These are phyloP conservation scores for Colletotrichum higginsianum DNA, from an alignment of 2,329 filamentous ascomycete genomes.

Conservation along the genomic window DNA sequence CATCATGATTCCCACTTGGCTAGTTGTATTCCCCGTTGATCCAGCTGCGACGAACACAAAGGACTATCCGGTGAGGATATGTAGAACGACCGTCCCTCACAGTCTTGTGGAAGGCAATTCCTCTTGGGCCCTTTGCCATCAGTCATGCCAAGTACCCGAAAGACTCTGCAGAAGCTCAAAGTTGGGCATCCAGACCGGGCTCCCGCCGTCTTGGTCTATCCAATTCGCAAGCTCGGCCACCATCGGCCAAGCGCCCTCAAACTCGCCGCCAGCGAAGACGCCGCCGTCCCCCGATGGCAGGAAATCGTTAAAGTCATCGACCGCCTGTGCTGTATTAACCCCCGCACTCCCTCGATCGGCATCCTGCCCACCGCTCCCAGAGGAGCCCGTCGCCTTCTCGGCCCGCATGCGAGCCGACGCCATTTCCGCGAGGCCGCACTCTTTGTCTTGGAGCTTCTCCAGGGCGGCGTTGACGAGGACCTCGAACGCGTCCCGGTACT, in stretches of 20 bases:
- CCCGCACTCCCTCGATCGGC: background rate
- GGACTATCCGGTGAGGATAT: too few relatives aligned
- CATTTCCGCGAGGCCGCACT: slow-evolving; percentile 30
- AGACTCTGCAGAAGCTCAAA: slow-evolving; percentile 50
- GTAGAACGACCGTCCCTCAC: too few relatives aligned
- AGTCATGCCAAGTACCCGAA: slow-evolving; percentile 18
- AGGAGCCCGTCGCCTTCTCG: background rate
- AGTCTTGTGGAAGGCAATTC: too few relatives aligned
- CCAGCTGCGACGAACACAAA: too few relatives aligned
- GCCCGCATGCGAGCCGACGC: slow-evolving; percentile 32
- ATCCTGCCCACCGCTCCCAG: background rate
- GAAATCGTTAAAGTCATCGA: slow-evolving; percentile 5
- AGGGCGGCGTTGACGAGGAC: slow-evolving; percentile 58
- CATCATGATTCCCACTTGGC: too few relatives aligned
- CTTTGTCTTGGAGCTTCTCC: slow-evolving; percentile 35
- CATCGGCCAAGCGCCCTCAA: slow-evolving; percentile 47
- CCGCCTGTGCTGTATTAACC: background rate
- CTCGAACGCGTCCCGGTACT: slow-evolving; percentile 64
- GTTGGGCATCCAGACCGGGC: slow-evolving; percentile 50
- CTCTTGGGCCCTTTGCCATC: background rate
- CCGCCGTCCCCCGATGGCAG: background rate
- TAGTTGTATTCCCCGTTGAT: too few relatives aligned
- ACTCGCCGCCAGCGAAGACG: slow-evolving; percentile 12
- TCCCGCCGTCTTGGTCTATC: slow-evolving; percentile 49
- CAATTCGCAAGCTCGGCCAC: slow-evolving; percentile 50